A percentile compares a stretch with the other conserved stretches of the same genome.
Evolutionary conservation across 2,329 filamentous ascomycete genomes (phyloP).

Genomic region (Fusarium tricinctum): DNA sequence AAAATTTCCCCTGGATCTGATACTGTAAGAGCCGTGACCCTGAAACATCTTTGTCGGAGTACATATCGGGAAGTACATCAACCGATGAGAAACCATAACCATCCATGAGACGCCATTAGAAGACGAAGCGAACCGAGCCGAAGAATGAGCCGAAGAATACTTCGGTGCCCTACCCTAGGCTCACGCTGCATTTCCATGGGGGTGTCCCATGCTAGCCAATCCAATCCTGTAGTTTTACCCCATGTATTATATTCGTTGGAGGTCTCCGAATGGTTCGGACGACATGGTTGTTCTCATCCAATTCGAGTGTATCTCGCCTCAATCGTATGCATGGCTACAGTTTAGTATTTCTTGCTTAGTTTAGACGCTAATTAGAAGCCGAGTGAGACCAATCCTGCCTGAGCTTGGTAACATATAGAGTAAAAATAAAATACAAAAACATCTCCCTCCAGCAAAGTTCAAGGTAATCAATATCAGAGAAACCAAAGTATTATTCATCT

Average conservation of each 20-base stretch:
- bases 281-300: background rate
- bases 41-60: background rate
- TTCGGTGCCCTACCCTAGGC: background rate
- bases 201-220: too few relatives aligned
- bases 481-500: slow-evolving; percentile 13
- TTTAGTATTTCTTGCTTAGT: background rate
- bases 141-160: slow-evolving; percentile 1
- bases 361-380: too few relatives aligned
- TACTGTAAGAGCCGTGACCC: background rate
- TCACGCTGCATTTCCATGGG: background rate
- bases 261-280: background rate
- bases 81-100: background rate
- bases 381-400: too few relatives aligned
- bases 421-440: background rate
- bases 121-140: slow-evolving; percentile 16
- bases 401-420: background rate
- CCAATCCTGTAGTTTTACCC: background rate
- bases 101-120: too few relatives aligned
- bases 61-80: background rate
- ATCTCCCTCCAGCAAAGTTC: background rate
- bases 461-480: background rate
- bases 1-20: too few relatives aligned
- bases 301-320: background rate
- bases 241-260: background rate
- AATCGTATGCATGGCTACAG: background rate